Base-by-base conservation (phyloP, 169 alveolate species). In the Eimeria necatrix region DNA sequence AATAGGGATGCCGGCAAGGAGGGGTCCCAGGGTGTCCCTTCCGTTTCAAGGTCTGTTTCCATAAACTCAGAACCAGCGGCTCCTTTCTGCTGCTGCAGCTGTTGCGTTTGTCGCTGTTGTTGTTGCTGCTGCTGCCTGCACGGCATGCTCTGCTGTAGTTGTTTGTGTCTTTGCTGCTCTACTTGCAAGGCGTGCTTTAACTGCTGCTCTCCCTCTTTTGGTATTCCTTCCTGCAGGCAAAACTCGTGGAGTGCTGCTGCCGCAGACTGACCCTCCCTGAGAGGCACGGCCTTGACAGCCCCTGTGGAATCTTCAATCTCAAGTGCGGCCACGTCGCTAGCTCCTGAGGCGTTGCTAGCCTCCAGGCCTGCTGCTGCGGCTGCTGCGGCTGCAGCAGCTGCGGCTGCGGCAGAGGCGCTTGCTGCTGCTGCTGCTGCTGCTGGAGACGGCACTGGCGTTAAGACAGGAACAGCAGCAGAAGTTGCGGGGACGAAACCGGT, bases 221-320 rank as follows among this genome's bases (percentile, higher is more conserved):
- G 59, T 9, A 74, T 74, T 26, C 85, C 85, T 18, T 74, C 59
- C 85, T 74, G 85, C 85, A 8, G 9, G 85, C 85, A 74, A 41
- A 41, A 74, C 20, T 22, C 59, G 18, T 48, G 85, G 26, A 74
- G 85, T 41, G 85, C 59, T 12, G 61, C 61, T 26, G 61, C 59
- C 4, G 85, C 85, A 32, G 53, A 16, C 49, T 74, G 59, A 10
- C 85, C 59, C 4, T 8, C 24, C 60, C 26, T 6, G 14, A 74
- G 24, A 46, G 60, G n/a, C 46, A 74, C 85, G n/a, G 22, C 26
- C 46, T 48, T 46, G 5, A 74, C 60, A 48, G 85, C 53, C 8
- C 85, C 85, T 12, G 85, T 48, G 18, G 85, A 74, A 53, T 74
- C 85, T 74, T 32, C 85, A 7, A 74, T 10, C 85, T 74, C 85